Evolutionary conservation across 2,329 filamentous ascomycete species (phyloP).

Genomic region (Metarhizium guizhouense): DNA sequence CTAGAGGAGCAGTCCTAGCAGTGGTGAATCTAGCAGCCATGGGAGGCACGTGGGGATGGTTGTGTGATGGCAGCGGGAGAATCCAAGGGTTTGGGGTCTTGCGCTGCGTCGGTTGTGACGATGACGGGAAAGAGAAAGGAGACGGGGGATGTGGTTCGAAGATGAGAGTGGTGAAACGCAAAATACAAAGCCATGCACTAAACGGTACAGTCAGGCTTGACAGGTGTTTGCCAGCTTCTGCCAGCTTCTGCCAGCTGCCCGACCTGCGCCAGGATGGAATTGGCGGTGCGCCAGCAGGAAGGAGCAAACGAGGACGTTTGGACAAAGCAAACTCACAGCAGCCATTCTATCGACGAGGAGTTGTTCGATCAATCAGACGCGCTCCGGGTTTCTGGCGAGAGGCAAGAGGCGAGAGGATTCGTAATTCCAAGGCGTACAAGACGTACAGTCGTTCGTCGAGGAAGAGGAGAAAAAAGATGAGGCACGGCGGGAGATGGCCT

Average conservation of each 20-base stretch:
- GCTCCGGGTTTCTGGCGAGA: constrained; percentile 7
- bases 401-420: neutral
- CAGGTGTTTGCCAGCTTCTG: neutral
- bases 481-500: constrained; percentile 13
- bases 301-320: constrained; percentile 3
- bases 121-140: constrained; percentile 5
- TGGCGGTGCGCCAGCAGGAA: constrained; percentile 4
- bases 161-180: neutral
- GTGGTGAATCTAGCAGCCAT: constrained; percentile 2
- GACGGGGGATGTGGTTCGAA: constrained; percentile 6
- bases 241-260: constrained; percentile 4
- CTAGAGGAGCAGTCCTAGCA: neutral
- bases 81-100: neutral
- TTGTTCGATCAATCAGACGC: constrained; percentile 24
- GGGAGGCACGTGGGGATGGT: neutral
- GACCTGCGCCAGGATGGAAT: neutral
- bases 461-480: constrained; percentile 1
- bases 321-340: constrained; percentile 27
- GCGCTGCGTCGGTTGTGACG: neutral
- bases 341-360: constrained; percentile 32
- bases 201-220: neutral
- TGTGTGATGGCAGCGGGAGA: neutral
- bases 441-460: neutral
- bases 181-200: neutral
- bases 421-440: too few relatives aligned